Percentiles rank a stretch among this genome's conserved stretches.
Conservation (phyloP, 1,284 basidiomycete species). For the Boletus semigastroideus region DNA sequence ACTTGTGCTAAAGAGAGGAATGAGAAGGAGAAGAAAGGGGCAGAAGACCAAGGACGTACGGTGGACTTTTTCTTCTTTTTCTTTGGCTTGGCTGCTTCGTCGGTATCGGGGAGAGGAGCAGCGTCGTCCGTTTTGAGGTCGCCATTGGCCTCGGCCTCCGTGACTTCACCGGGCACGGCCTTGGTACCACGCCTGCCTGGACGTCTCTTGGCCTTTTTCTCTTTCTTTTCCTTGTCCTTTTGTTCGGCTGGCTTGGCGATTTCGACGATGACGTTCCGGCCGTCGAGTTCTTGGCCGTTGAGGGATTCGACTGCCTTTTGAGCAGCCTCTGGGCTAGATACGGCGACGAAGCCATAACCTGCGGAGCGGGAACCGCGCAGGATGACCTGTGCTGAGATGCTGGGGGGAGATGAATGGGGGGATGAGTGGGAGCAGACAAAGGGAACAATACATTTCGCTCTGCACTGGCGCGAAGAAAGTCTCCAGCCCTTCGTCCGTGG, state of each 20-base stretch:
- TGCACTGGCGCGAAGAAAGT: conserved; percentile 81
- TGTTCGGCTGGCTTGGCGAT: conserved; percentile 85
- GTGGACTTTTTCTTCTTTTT: conserved; percentile 74
- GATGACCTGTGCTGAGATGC: conserved; percentile 78
- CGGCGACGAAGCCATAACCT: conserved; percentile 90
- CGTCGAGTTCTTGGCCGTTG: conserved; percentile 85
- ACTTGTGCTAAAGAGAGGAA: conserved; percentile 50
- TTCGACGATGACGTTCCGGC: conserved; percentile 84
- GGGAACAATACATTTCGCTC: conserved; percentile 71
- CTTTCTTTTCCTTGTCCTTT: conserved; percentile 77
- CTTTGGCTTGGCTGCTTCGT: conserved; percentile 69
- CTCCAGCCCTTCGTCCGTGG: conserved; percentile 88
- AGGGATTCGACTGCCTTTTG: conserved; percentile 84
- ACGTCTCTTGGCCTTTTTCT: conserved; percentile 73
- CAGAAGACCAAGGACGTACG: conserved; percentile 42
- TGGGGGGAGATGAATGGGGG: conserved; percentile 35
- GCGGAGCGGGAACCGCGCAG: conserved; percentile 78
- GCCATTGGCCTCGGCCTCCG: conserved; percentile 82
- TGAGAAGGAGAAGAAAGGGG: conserved; percentile 12
- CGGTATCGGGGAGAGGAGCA: conserved; percentile 43
- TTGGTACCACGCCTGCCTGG: conserved; percentile 79
- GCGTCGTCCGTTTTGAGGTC: conserved; percentile 56
- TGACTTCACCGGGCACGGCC: conserved; percentile 81
- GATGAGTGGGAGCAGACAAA: conserved; percentile 7
- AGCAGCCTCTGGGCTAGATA: conserved; percentile 78